A percentile compares a stretch with the other conserved stretches of the same genome.
phyloP scores from a whole-genome alignment of 2,329 filamentous ascomycete genomes.

The Remersonia thermophila region DNA sequence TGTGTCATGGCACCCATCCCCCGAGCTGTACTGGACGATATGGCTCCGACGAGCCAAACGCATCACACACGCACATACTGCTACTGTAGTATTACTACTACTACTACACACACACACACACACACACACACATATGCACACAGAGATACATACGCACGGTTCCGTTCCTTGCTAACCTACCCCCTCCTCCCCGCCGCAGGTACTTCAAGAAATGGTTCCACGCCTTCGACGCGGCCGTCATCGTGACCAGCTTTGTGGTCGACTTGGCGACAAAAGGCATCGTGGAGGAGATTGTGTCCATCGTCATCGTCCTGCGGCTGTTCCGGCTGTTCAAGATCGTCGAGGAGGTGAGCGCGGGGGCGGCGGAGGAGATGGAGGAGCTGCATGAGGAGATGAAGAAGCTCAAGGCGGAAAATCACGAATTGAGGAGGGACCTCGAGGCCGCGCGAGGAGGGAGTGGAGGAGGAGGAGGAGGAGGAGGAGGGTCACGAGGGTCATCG shows the following conservation, averaged over 20 bases:
- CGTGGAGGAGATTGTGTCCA: constrained; percentile 49
- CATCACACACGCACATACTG: no score
- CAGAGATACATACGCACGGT: no score
- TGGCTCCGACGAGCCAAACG: no score
- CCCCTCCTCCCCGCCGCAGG: no score
- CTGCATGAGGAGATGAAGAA: constrained; percentile 39
- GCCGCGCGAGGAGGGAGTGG: constrained; percentile 10
- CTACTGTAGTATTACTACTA: no score
- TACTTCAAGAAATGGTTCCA: constrained; percentile 50
- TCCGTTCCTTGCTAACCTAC: no score
- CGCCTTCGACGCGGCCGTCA: constrained; percentile 50
- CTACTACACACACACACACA: no score
- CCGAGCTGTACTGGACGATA: no score
- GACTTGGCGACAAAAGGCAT: constrained; percentile 49
- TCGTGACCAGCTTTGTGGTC: constrained; percentile 47
- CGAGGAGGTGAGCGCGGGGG: constrained; percentile 53
- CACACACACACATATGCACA: no score
- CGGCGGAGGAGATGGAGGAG: constrained; percentile 48
- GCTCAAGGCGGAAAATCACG: constrained; percentile 35
- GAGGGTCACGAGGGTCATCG: no score
- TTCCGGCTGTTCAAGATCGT: constrained; percentile 62
- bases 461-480: not conserved
- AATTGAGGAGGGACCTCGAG: constrained; percentile 14
- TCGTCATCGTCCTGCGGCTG: constrained; percentile 54
- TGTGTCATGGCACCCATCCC: no score